Evolutionary conservation across 495 filamentous ascomycete species (phyloP).

Genomic region (Xylaria intraflava): DNA sequence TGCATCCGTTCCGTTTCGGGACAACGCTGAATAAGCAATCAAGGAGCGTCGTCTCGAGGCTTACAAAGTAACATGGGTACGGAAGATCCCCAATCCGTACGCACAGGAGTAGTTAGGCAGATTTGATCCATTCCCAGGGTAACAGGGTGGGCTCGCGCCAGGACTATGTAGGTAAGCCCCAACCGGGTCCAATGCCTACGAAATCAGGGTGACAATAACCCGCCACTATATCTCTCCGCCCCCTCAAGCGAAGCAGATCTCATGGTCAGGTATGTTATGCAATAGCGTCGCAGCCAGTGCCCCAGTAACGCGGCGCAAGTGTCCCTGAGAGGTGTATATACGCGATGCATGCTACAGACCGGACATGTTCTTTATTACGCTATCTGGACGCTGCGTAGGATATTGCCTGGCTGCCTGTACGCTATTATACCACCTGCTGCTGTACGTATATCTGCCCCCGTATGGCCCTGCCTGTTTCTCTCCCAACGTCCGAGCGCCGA

Average conservation of each 20-base stretch:
- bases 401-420: too few species aligned
- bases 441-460: background rate
- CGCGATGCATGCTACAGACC: background rate
- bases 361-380: too few species aligned
- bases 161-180: too few species aligned
- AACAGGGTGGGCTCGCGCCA: background rate
- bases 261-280: background rate
- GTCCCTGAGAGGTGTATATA: background rate
- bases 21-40: background rate
- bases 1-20: too few species aligned
- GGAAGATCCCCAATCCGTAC: background rate
- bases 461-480: background rate
- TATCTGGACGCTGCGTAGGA: too few species aligned
- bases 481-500: constrained; percentile 2
- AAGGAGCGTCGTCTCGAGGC: too few species aligned
- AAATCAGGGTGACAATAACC: background rate
- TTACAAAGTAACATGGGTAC: too few species aligned
- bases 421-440: too few species aligned
- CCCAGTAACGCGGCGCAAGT: background rate
- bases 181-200: background rate
- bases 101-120: too few species aligned
- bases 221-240: background rate
- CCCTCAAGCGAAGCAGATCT: background rate
- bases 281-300: background rate
- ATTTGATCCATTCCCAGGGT: background rate